A percentile compares a stretch with the other conserved stretches of the same genome.
These are phyloP conservation scores for Lyophyllum decastes DNA, from an alignment of 768 basidiomycete species.

Conservation along the genomic window DNA sequence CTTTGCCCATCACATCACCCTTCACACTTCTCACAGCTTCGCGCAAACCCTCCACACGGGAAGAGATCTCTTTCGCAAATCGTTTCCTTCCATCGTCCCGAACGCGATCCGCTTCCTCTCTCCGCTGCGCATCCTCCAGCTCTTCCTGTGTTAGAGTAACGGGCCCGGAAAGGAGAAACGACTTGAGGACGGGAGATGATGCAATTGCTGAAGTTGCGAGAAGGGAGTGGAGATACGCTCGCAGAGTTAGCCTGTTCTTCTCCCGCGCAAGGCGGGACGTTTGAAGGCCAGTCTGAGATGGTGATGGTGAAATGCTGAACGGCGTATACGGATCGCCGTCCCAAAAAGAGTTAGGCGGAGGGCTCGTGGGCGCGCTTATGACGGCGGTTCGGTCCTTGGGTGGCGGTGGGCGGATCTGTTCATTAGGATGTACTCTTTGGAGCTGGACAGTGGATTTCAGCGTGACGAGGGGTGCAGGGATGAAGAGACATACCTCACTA, in stretches of 20 bases:
- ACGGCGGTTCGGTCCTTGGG: constrained; percentile 83
- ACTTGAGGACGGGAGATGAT: constrained; percentile 81
- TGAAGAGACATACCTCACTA: constrained; percentile 59
- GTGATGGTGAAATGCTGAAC: constrained; percentile 13
- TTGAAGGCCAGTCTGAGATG: constrained; percentile 22
- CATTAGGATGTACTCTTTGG: constrained; percentile 82
- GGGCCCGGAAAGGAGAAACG: constrained; percentile 81
- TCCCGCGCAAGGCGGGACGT: constrained; percentile 75
- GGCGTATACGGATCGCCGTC: constrained; percentile 2
- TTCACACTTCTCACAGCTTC: constrained; percentile 86
- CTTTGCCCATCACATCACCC: constrained; percentile 89
- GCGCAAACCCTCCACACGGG: constrained; percentile 82
- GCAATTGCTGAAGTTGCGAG: constrained; percentile 73
- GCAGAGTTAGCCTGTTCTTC: constrained; percentile 92
- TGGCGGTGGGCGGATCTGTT: constrained; percentile 81
- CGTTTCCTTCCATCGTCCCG: constrained; percentile 85
- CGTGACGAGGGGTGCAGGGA: not conserved
- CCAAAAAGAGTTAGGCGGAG: constrained; percentile 24
- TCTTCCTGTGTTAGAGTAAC: constrained; percentile 72
- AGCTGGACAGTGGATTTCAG: constrained; percentile 50
- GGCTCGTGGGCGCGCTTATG: constrained; percentile 48
- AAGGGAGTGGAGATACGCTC: constrained; percentile 87
- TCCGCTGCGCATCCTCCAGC: constrained; percentile 68
- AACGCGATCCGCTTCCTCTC: constrained; percentile 87
- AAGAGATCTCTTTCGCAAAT: constrained; percentile 87